Base-by-base conservation (phyloP, 345 rosid species). In the Lepidium africanum region DNA sequence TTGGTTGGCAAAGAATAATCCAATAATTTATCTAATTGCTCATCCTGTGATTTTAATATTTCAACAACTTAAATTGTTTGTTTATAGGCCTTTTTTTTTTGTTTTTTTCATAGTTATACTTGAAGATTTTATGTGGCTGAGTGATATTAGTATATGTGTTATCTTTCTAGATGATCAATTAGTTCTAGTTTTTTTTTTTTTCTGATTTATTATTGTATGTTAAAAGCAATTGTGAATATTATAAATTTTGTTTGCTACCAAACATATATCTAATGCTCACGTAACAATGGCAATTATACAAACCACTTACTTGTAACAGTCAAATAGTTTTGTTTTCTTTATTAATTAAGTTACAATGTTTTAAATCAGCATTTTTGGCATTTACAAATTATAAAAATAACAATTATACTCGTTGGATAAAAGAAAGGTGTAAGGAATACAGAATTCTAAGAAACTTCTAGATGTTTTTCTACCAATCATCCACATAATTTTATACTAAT, bases 401-500 rank as follows among this genome's bases (percentile, higher is more conserved):
- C 53, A 41, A n/a, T 35, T 23, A 45, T n/a, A 37, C 55, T 63
- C 65, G 46, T 47, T 72, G 76, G 70, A 46, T 63, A 38, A 10
- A 55, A 15, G 5, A 53, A 46, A 71, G 70, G 70, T 54, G 63
- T 37, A 21, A 23, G 30, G 3, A 36, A 39, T 25, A 70, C 32
- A 47, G 65, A 72, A 6, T 56, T 56, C 14, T 73, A 30, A 58
- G 76, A 65, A 73, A 65, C 62, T 67, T 73, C 72, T 5, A 51
- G 72, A 73, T 8, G 13, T 16, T 48, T 27, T 27, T 27, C 2
- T 6, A 19, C 35, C 42, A 35, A 48, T 38, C 32, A 55, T 10
- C 21, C 35, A 58, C 66, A 23, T 38, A 49, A 38, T 36, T 55
- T 63, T 55, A 6, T 47, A 50, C 63, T 72, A 56, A 57, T 65